Evolutionary conservation across 768 basidiomycete genomes (phyloP).

Genomic region (Tricholoma flavovirens): DNA sequence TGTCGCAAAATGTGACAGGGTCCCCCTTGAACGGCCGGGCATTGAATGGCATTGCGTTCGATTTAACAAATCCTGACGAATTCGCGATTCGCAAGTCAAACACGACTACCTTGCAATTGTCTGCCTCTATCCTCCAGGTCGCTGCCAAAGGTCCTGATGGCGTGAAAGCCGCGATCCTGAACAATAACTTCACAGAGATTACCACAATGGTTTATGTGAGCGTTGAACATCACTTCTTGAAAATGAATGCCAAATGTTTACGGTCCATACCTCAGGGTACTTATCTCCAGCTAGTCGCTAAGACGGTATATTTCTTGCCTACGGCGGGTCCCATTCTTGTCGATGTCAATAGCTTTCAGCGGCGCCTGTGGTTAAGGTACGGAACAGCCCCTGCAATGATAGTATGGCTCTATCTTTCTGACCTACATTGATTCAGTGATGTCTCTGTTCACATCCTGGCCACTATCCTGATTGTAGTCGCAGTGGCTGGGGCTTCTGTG

Average conservation of each 20-base stretch:
- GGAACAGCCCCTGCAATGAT: neutral
- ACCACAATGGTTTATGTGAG: conserved; percentile 46
- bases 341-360: conserved; percentile 37
- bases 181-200: conserved; percentile 31
- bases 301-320: conserved; percentile 44
- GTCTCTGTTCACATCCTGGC: conserved; percentile 39
- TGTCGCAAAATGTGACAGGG: conserved; percentile 41
- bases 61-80: conserved; percentile 33
- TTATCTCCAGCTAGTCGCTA: conserved; percentile 46
- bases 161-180: conserved; percentile 31
- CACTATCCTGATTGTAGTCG: conserved; percentile 37
- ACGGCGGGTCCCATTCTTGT: conserved; percentile 29
- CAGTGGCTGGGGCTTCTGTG: conserved; percentile 35
- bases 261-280: conserved; percentile 24
- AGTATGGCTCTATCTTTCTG: neutral
- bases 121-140: conserved; percentile 46
- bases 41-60: conserved; percentile 52
- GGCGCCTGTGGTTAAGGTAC: conserved; percentile 47
- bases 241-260: neutral
- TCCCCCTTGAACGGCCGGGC: conserved; percentile 38
- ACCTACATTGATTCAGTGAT: conserved; percentile 23
- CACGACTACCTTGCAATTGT: conserved; percentile 44
- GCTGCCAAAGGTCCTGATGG: conserved; percentile 35
- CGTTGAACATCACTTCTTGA: conserved; percentile 4
- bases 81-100: conserved; percentile 33